Percentiles rank a stretch among this genome's conserved stretches.
Evolutionary conservation across 1,284 basidiomycete genomes (phyloP).

Genomic region (Trichosporon sp.): DNA sequence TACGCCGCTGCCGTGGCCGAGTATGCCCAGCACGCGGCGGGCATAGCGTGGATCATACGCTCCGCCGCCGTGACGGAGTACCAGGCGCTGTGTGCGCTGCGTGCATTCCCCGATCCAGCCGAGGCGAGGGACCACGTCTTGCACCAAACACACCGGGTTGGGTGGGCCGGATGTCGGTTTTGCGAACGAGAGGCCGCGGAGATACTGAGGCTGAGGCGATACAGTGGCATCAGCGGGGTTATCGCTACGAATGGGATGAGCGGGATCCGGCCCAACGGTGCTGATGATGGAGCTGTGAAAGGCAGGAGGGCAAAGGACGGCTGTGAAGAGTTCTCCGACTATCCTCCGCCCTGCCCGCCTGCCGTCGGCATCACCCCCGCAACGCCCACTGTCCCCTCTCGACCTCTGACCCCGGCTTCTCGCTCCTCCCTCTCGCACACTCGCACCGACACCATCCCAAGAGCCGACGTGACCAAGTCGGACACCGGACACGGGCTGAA

Average conservation of each 20-base stretch:
- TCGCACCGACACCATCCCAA: too few species aligned
- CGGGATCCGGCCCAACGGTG: too few species aligned
- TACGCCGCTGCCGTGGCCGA: neutral
- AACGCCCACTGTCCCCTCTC: neutral
- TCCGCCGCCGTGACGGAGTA: neutral
- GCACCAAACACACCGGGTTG: neutral
- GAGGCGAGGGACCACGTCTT: conserved; percentile 6
- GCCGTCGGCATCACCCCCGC: neutral
- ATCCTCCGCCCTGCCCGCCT: neutral
- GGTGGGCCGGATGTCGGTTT: neutral
- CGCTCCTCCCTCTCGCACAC: neutral
- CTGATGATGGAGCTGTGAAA: too few species aligned
- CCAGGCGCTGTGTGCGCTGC: neutral
- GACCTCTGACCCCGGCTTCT: neutral
- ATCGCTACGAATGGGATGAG: neutral
- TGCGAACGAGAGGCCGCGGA: neutral
- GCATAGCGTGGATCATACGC: neutral
- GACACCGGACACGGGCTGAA: neutral
- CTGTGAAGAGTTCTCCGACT: neutral
- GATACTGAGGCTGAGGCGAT: neutral
- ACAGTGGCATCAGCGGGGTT: neutral
- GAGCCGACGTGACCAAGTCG: neutral
- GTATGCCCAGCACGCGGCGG: neutral
- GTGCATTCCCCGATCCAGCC: neutral
- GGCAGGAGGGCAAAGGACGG: too few species aligned